phyloP scores from a whole-genome alignment of 2,329 filamentous ascomycete genomes.

The Clarireedia hainanense region DNA sequence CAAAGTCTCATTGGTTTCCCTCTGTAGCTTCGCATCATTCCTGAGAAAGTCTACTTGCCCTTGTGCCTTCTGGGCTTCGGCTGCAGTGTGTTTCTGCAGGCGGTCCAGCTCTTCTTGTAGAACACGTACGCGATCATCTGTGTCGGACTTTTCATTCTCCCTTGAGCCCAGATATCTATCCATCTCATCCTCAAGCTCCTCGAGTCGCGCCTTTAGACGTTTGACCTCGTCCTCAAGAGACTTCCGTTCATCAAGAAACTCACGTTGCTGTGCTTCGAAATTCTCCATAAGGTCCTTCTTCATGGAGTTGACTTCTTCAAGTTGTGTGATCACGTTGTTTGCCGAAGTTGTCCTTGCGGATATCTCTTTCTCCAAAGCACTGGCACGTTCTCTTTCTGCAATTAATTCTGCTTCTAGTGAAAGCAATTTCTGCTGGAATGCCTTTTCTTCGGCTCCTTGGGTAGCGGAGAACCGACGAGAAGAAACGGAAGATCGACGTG shows the following conservation, averaged over 20 bases:
- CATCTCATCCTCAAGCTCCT: constrained; percentile 88
- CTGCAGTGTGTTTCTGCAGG: constrained; percentile 47
- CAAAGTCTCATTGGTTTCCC: constrained; percentile 51
- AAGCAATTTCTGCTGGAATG: constrained; percentile 52
- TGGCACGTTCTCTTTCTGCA: constrained; percentile 61
- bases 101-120: constrained; percentile 66
- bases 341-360: constrained; percentile 48
- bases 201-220: constrained; percentile 65
- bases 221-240: constrained; percentile 75
- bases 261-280: constrained; percentile 82
- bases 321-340: constrained; percentile 55
- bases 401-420: constrained; percentile 71
- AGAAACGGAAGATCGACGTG: constrained; percentile 51
- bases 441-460: constrained; percentile 51
- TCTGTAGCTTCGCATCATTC: constrained; percentile 51
- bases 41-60: constrained; percentile 56
- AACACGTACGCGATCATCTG: constrained; percentile 59
- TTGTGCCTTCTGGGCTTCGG: constrained; percentile 50
- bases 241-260: constrained; percentile 79
- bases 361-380: constrained; percentile 63
- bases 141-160: constrained; percentile 68
- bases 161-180: constrained; percentile 76
- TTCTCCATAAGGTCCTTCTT: constrained; percentile 94
- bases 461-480: constrained; percentile 54
- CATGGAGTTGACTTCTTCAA: constrained; percentile 82